Evolutionary conservation across 2,329 filamentous ascomycete genomes (phyloP).

Genomic region (Myriosclerotinia curreyana): DNA sequence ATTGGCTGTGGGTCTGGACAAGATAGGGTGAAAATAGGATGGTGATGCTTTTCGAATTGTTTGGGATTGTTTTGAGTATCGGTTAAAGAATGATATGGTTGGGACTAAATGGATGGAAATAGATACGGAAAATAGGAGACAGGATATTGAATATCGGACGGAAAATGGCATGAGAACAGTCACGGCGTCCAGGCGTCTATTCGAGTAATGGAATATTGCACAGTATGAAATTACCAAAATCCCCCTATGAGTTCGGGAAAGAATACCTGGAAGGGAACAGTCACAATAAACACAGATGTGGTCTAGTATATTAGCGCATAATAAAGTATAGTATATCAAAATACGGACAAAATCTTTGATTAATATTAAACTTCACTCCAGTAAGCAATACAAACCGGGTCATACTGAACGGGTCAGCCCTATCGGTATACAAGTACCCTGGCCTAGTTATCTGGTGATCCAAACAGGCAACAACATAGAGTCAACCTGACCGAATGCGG

Average conservation of each 20-base stretch:
- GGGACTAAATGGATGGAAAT: not conserved
- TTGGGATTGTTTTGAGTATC: not conserved
- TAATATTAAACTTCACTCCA: too few relatives aligned
- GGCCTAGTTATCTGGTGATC: too few relatives aligned
- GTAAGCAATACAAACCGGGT: too few relatives aligned
- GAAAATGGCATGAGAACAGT: not conserved
- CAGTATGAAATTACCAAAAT: not conserved
- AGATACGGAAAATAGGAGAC: not conserved
- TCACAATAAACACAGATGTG: not conserved
- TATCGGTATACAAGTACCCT: not conserved
- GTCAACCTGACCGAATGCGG: too few relatives aligned
- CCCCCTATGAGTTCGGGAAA: too few relatives aligned
- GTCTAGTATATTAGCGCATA: not conserved
- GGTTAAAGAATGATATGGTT: not conserved
- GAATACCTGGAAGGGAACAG: not conserved
- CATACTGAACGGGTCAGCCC: not conserved
- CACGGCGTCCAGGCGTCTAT: not conserved
- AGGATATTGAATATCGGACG: not conserved
- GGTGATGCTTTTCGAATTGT: not conserved
- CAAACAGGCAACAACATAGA: not conserved
- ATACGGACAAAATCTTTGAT: too few relatives aligned
- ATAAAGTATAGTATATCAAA: too few relatives aligned
- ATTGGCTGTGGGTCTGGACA: conserved; percentile 41
- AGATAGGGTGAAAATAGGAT: conserved; percentile 30
- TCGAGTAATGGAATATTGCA: not conserved